A percentile compares a stretch with the other conserved stretches of the same genome.
Evolutionary conservation across 257 asterid genomes (phyloP).

Genomic region (Henckelia pumila): DNA sequence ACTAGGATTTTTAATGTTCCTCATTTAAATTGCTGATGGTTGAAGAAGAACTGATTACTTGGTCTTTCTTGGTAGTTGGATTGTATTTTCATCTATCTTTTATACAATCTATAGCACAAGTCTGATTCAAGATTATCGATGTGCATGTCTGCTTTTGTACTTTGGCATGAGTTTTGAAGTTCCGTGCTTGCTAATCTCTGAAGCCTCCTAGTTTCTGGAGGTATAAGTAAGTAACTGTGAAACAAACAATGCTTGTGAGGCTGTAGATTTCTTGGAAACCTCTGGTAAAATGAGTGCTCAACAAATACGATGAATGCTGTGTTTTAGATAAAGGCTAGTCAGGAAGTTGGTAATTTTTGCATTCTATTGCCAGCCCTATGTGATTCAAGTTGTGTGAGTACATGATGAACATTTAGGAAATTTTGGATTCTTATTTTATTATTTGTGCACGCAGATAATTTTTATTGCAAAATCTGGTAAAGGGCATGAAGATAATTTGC

Average conservation of each 20-base stretch:
- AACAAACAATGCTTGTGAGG: not conserved
- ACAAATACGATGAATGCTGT: not conserved
- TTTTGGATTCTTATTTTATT: conserved; percentile 17
- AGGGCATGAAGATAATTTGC: conserved; percentile 56
- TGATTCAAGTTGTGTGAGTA: not conserved
- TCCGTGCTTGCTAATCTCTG: not conserved
- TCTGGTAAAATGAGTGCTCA: not conserved
- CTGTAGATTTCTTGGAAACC: not conserved
- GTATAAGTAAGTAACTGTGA: not conserved
- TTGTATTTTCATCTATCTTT: not conserved
- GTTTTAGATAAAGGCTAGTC: not conserved
- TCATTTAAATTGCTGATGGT: not conserved
- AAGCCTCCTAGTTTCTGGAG: not conserved
- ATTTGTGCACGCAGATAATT: conserved; percentile 31
- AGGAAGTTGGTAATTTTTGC: not conserved
- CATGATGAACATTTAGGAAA: conserved; percentile 1
- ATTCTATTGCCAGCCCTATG: conserved; percentile 6
- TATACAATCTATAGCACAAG: not conserved
- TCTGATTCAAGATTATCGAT: not conserved
- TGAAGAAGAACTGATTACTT: not conserved
- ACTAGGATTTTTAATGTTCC: not conserved
- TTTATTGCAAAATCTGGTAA: conserved; percentile 20
- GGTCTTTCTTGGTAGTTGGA: not conserved
- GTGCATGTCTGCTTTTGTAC: not conserved
- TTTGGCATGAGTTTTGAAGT: not conserved